These are phyloP conservation scores for Microsporum canis DNA, from an alignment of 2,329 filamentous ascomycete genomes.

Conservation along the genomic window DNA sequence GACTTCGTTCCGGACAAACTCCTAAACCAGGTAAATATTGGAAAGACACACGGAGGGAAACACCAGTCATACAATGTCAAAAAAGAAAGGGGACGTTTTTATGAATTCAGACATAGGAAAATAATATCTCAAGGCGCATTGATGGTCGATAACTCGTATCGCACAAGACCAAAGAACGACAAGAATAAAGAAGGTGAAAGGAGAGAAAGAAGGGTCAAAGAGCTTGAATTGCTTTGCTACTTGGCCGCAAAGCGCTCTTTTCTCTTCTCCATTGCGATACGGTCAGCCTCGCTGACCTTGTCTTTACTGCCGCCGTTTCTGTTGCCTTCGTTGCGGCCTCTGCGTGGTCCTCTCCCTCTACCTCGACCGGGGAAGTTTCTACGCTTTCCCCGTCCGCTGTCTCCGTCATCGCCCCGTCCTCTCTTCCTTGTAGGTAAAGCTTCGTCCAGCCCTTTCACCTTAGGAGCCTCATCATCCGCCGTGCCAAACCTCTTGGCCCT, in stretches of 20 bases:
- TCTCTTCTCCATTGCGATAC: constrained; percentile 35
- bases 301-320: not conserved
- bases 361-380: constrained; percentile 24
- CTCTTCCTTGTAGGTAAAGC: constrained; percentile 36
- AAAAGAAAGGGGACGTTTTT: not conserved
- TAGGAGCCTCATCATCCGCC: constrained; percentile 18
- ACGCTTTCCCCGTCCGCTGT: constrained; percentile 31
- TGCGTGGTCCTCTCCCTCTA: constrained; percentile 14
- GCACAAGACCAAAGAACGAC: not conserved
- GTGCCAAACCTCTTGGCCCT: constrained; percentile 39
- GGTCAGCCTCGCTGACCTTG: constrained; percentile 33
- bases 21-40: not conserved
- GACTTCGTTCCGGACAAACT: not conserved
- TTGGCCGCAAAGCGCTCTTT: constrained; percentile 35
- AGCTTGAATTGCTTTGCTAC: not conserved
- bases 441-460: constrained; percentile 36
- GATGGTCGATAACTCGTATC: not conserved
- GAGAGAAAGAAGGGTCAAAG: not conserved
- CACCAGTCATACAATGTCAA: not conserved
- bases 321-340: not conserved
- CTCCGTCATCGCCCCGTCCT: constrained; percentile 28
- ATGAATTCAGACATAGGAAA: not conserved
- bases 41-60: not conserved
- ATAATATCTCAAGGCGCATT: not conserved
- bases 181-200: not conserved